These are phyloP conservation scores for Chamaecrista fasciculata DNA, from an alignment of 306 rosid genomes.

Conservation along the genomic window DNA sequence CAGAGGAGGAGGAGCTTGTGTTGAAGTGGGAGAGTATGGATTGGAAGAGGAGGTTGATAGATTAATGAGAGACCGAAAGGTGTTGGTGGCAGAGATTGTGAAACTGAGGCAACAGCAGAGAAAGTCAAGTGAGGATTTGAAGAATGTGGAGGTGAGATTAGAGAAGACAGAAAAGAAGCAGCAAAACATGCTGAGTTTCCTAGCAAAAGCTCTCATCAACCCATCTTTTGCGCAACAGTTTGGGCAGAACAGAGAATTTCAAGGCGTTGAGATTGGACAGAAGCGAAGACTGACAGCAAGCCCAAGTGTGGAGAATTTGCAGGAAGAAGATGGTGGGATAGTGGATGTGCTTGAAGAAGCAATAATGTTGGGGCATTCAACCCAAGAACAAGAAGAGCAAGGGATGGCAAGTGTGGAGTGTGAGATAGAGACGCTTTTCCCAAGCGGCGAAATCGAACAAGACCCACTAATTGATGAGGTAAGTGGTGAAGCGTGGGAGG, in stretches of 20 bases:
- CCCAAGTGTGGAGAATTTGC: conserved; percentile 60
- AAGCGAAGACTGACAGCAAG: conserved; percentile 61
- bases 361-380: conserved; percentile 15
- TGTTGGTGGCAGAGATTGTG: conserved; percentile 66
- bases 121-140: conserved; percentile 49
- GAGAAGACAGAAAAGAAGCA: conserved; percentile 69
- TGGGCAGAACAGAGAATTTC: conserved; percentile 37
- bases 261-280: conserved; percentile 43
- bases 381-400: conserved; percentile 33
- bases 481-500: conserved; percentile 53
- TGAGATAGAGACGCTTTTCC: conserved; percentile 57
- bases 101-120: conserved; percentile 71
- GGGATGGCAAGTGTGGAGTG: conserved; percentile 44
- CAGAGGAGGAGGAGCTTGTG: conserved; percentile 52
- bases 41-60: conserved; percentile 68
- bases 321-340: conserved; percentile 33
- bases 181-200: conserved; percentile 60
- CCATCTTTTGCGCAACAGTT: conserved; percentile 52
- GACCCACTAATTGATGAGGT: conserved; percentile 33
- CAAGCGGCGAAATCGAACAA: conserved; percentile 42
- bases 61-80: conserved; percentile 57
- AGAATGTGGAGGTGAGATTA: conserved; percentile 59
- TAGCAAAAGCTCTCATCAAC: conserved; percentile 63
- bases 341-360: conserved; percentile 27
- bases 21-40: conserved; percentile 78